Evolutionary conservation across 805 yeast species (phyloP).

Genomic region (Nakazawaea molendinolei): DNA sequence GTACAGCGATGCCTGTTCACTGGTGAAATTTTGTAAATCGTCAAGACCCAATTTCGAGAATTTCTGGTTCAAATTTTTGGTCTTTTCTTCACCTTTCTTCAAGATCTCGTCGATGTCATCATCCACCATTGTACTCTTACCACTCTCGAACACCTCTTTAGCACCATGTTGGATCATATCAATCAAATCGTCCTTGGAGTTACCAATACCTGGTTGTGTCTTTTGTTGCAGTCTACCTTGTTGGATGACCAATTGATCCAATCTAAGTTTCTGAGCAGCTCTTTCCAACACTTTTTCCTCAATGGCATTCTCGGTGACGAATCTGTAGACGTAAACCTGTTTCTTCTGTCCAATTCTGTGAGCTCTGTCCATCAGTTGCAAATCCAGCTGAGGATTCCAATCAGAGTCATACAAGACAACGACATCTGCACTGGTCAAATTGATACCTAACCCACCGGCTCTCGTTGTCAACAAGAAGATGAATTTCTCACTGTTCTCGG

Average conservation of each 20-base stretch:
- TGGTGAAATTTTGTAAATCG: constrained; percentile 86
- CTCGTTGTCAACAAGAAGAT: constrained; percentile 84
- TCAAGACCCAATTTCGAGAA: constrained; percentile 85
- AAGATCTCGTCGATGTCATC: constrained; percentile 83
- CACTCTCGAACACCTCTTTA: constrained; percentile 66
- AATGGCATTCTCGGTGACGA: constrained; percentile 92
- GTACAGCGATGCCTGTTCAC: constrained; percentile 76
- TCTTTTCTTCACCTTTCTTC: constrained; percentile 73
- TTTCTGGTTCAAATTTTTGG: constrained; percentile 71
- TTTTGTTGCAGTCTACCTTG: constrained; percentile 62
- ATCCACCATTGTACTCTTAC: constrained; percentile 27
- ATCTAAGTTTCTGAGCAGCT: constrained; percentile 87
- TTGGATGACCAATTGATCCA: constrained; percentile 93
- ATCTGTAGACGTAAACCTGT: constrained; percentile 87
- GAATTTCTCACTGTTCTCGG: constrained; percentile 75
- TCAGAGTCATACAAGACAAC: constrained; percentile 88
- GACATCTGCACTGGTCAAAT: constrained; percentile 85
- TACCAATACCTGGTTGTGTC: constrained; percentile 35
- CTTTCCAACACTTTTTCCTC: constrained; percentile 95
- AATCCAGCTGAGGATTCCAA: constrained; percentile 98
- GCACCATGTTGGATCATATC: constrained; percentile 99
- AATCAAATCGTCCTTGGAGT: constrained; percentile 74
- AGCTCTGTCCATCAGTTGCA: constrained; percentile 98
- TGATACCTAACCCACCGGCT: constrained; percentile 96
- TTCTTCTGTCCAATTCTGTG: constrained; percentile 96